These are phyloP conservation scores for Dothistroma septosporum DNA, from an alignment of 2,329 filamentous ascomycete species.

Conservation along the genomic window DNA sequence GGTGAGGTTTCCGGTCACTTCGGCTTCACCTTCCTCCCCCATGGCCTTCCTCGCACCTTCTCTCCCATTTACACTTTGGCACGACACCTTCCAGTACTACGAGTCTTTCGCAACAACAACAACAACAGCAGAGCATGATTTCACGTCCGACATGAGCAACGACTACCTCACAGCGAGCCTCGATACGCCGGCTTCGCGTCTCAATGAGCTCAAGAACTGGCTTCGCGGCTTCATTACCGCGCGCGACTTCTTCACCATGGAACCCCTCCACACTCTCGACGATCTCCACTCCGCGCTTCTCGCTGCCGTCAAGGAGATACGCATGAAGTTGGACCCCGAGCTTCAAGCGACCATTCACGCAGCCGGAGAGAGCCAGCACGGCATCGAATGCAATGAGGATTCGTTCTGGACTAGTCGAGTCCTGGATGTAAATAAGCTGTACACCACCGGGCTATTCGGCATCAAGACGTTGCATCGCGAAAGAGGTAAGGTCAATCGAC, in stretches of 20 bases:
- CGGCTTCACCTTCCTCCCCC: neutral
- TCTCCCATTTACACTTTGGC: neutral
- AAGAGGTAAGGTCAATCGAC: neutral
- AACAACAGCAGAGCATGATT: neutral
- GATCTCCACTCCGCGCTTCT: slow-evolving; percentile 11
- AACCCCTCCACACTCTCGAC: slow-evolving; percentile 1
- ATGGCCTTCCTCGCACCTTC: neutral
- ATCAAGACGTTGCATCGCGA: slow-evolving; percentile 2
- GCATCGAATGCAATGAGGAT: slow-evolving; percentile 11
- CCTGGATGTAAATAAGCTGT: slow-evolving; percentile 8
- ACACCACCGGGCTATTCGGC: neutral
- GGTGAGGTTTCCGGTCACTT: neutral
- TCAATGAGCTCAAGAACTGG: slow-evolving; percentile 14
- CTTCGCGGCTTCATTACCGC: slow-evolving; percentile 10
- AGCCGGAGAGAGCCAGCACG: slow-evolving; percentile 7
- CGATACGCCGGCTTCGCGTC: neutral
- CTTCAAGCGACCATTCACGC: slow-evolving; percentile 8
- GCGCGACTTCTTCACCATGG: slow-evolving; percentile 14
- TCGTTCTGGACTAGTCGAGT: slow-evolving; percentile 10
- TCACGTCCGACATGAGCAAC: neutral
- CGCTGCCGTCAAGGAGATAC: slow-evolving; percentile 10
- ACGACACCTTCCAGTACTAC: neutral
- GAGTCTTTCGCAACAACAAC: neutral
- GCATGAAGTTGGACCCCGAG: slow-evolving; percentile 13
- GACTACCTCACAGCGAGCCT: neutral